These are phyloP conservation scores for Candida sanyaensis DNA, from an alignment of 1,139 yeast genomes.

Conservation along the genomic window DNA sequence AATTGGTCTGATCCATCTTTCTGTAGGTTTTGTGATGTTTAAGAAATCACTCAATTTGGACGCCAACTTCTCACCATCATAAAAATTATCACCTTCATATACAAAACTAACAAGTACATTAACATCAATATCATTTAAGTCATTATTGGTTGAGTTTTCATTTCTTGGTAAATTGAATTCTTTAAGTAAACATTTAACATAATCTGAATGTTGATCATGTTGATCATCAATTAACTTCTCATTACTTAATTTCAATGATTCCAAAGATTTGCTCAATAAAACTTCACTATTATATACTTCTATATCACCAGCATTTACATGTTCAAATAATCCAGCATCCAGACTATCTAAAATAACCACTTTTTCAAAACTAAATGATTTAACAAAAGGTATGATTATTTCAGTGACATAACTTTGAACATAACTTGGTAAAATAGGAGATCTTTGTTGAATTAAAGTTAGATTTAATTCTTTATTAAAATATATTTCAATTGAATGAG, in stretches of 20 bases:
- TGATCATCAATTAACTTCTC: constrained; percentile 7
- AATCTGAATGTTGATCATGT: constrained; percentile 18
- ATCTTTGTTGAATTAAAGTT: constrained; percentile 73
- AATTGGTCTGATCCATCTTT: constrained; percentile 54
- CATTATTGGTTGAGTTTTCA: neutral
- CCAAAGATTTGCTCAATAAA: constrained; percentile 32
- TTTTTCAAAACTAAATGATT: constrained; percentile 37
- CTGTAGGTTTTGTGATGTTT: constrained; percentile 19
- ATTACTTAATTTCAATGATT: constrained; percentile 23
- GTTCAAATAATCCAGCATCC: constrained; percentile 58
- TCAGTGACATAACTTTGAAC: constrained; percentile 52
- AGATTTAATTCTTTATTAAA: constrained; percentile 38
- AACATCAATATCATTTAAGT: constrained; percentile 13
- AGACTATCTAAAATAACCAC: constrained; percentile 69
- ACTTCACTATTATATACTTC: constrained; percentile 37
- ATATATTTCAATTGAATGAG: constrained; percentile 66
- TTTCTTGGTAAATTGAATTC: constrained; percentile 11
- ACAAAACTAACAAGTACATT: constrained; percentile 52
- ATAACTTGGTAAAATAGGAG: constrained; percentile 78
- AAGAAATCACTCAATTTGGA: constrained; percentile 31
- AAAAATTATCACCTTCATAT: constrained; percentile 87
- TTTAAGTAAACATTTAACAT: constrained; percentile 17
- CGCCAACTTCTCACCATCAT: constrained; percentile 67
- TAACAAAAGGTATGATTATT: constrained; percentile 54
- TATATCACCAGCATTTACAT: constrained; percentile 23